Evolutionary conservation across 176 grass and related monocot species (phyloP).

Genomic region (Ensete glaucum): DNA sequence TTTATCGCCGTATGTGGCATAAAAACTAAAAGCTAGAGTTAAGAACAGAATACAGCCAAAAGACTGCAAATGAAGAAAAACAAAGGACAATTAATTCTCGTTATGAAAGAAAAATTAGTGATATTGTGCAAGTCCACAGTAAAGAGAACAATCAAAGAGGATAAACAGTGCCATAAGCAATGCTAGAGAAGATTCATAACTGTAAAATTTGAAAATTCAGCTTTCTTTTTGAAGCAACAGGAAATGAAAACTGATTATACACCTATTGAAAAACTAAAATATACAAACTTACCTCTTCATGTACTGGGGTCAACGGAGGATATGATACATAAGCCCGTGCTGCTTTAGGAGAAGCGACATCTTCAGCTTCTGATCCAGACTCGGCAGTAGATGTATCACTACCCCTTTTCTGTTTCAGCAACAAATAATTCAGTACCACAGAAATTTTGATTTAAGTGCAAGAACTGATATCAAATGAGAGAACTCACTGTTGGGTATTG

Average conservation of each 20-base stretch:
- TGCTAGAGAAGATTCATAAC: too few relatives aligned
- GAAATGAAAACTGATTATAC: background rate
- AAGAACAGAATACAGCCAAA: too few relatives aligned
- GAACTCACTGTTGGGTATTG: conserved; percentile 29
- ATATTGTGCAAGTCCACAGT: too few relatives aligned
- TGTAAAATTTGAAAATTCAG: background rate
- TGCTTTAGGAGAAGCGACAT: conserved; percentile 61
- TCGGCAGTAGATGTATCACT: conserved; percentile 92
- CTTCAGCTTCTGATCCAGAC: conserved; percentile 92
- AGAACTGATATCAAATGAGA: background rate
- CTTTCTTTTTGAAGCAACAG: background rate
- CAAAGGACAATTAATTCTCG: too few relatives aligned
- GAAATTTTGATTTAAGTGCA: background rate
- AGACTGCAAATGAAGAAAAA: too few relatives aligned
- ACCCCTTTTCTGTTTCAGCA: conserved; percentile 38
- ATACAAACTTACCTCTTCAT: conserved; percentile 57
- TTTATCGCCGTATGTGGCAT: too few relatives aligned
- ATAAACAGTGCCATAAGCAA: background rate
- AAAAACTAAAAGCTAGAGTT: too few relatives aligned
- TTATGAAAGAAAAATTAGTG: too few relatives aligned
- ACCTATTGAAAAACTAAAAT: background rate
- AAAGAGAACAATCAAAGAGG: background rate
- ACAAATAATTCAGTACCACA: background rate
- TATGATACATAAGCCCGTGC: conserved; percentile 52
- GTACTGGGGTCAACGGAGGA: conserved; percentile 79